Base-by-base conservation (phyloP, 495 filamentous ascomycete genomes). In the Rusavskia elegans region DNA sequence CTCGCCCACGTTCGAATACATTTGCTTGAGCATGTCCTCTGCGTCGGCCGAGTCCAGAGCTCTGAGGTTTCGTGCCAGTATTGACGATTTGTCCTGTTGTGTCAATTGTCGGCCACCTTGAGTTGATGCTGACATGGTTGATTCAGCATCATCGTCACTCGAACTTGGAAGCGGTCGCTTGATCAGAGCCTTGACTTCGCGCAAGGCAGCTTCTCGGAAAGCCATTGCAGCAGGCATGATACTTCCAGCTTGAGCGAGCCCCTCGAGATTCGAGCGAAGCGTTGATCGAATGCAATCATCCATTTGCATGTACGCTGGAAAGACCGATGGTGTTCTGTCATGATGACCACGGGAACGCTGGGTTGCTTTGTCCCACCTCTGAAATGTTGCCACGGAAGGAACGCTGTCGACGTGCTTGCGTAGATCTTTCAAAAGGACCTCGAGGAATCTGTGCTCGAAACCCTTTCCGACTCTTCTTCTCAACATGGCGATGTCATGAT, bases 91-190 rank as follows among this genome's bases (percentile, higher is more conserved):
- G 52, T 99, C 92, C 61, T 93, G 85, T 57, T 88, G 83, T 27
- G 76, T 85, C 41, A 81, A 66, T 48, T 80, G 78, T 27, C 77
- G 76, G 45, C 83, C 84, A 44, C 76, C 78, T 60, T 85, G 73
- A 0, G 93, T 95, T 25, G 89, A 92, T 5, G 80, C 75, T 0
- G 92, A 99, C 62, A 89, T 80, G 66, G 88, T 79, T 2, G 87
- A 94, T 61, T 95, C 89, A 51, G 80, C 84, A 59, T 97, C 92
- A 60, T 97, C 90, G 51, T 95, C 90, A 59, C 78, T 89, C 35
- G 87, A 92, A 57, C 85, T 92, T 4, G 92, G 92, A 45, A 99
- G 74, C 29, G 88, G 82, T 51, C 81, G 75, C 37, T 87, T 82
- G 45, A 99, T 92, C 20, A 97, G 71, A 20, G 75, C 81, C 55